A percentile compares a stretch with the other conserved stretches of the same genome.
These are phyloP conservation scores for Pezicula carpinea DNA, from an alignment of 2,329 filamentous ascomycete genomes.

Conservation along the genomic window DNA sequence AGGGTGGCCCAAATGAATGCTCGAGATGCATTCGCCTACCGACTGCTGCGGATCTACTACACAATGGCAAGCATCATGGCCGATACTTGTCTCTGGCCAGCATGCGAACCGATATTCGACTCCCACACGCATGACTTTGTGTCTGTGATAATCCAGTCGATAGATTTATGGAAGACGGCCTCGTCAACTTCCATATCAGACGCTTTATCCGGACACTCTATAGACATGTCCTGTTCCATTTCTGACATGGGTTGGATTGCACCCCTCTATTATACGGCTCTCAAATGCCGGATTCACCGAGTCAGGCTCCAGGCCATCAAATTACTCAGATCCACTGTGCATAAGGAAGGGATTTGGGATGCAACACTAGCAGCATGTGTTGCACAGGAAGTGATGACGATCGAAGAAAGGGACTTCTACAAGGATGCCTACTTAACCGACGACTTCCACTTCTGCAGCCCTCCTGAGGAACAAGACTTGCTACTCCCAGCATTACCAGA, in stretches of 20 bases:
- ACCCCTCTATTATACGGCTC: slow-evolving; percentile 39
- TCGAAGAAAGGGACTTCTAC: slow-evolving; percentile 32
- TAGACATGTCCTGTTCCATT: slow-evolving; percentile 30
- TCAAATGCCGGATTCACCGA: slow-evolving; percentile 41
- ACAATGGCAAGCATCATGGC: slow-evolving; percentile 40
- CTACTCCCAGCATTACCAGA: slow-evolving; percentile 16
- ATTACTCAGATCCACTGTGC: slow-evolving; percentile 25
- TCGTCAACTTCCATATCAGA: background rate
- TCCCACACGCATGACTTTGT: slow-evolving; percentile 28
- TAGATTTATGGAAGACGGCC: slow-evolving; percentile 1
- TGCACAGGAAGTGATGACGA: slow-evolving; percentile 32
- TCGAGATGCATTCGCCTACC: slow-evolving; percentile 13
- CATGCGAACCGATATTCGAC: slow-evolving; percentile 35
- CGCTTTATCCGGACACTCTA: background rate
- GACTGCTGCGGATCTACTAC: slow-evolving; percentile 35
- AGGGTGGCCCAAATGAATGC: background rate
- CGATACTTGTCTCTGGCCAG: slow-evolving; percentile 27
- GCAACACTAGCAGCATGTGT: slow-evolving; percentile 26
- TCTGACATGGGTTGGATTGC: slow-evolving; percentile 41
- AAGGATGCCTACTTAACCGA: slow-evolving; percentile 7
- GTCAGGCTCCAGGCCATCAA: slow-evolving; percentile 35
- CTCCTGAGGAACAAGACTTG: slow-evolving; percentile 8
- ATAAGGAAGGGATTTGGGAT: slow-evolving; percentile 41
- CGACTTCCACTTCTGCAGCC: slow-evolving; percentile 6
- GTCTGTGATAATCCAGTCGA: slow-evolving; percentile 25